Evolutionary conservation across 2,329 filamentous ascomycete genomes (phyloP), one percentile per base, ranked within the genome.

Genomic region (Botryosphaeria dothidea): DNA sequence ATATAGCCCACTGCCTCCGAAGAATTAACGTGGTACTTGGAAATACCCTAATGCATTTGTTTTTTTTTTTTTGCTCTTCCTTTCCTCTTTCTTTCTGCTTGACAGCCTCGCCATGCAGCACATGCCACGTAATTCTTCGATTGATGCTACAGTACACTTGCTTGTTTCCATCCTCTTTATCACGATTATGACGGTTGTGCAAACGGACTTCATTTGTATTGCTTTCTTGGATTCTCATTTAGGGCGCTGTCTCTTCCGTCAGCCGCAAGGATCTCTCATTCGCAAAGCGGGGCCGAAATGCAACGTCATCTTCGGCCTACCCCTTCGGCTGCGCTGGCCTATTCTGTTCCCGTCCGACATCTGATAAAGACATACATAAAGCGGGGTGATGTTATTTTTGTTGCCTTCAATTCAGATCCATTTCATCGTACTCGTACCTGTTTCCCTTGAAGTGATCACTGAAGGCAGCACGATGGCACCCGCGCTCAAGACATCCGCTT

Each of bases 271-370:
- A 23, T 27, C 41, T 34, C n/a, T 36, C 56, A 15, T 31, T 48
- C 56, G 56, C 56, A 60, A 46, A 23, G 56, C 56, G 56, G 56
- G 56, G 56, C 56, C 56, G 56, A 46, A 34, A 60, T 34, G 56
- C 38, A 58, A 19, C 41, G 56, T 60, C 56, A 60, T 31, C 41
- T 25, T 29, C 56, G 56, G 56, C 19, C 21, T 29, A 11, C 56
- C 56, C 56, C 56, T 60, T 60, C 56, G 56, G 56, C 56, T 60
- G 41, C 31, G 25, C 17, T 60, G 27, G 21, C 9, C 15, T 17
- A 41, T 9, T 13, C 31, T 13, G 27, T 43, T 23, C 25, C 56
- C 56, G 27, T 36, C 34, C 54, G 17, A 11, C 41, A 21, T 21
- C 17, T 31, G 41, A 45, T 48, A 48, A 45, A 60, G 19, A 3